Conservation (phyloP, 73 alveolate genomes). For the Tetrahymena malaccensis region DNA sequence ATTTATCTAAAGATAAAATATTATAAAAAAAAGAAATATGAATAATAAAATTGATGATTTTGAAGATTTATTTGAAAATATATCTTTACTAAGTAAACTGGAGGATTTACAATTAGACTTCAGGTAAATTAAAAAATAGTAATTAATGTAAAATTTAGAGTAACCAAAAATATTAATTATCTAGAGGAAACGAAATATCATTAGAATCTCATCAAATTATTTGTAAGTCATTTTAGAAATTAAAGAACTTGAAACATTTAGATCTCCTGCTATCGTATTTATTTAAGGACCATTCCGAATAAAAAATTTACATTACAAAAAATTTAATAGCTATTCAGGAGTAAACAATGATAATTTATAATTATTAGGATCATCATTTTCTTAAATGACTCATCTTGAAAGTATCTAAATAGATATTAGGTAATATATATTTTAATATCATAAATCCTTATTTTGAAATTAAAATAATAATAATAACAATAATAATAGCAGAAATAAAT, state of each 20-base stretch:
- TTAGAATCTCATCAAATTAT: background rate
- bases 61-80: background rate
- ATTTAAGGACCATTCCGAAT: background rate
- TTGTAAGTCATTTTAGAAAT: background rate
- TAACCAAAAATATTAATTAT: background rate
- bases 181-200: background rate
- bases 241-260: background rate
- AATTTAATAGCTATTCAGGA: background rate
- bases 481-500: background rate
- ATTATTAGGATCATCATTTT: background rate
- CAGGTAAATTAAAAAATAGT: background rate
- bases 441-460: no score
- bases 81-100: background rate
- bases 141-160: background rate
- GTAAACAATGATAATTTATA: background rate
- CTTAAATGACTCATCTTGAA: background rate
- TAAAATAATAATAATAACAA: no score
- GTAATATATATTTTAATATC: no score
- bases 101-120: background rate
- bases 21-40: background rate
- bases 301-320: background rate
- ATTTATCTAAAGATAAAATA: background rate
- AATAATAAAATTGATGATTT: background rate
- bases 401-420: background rate
- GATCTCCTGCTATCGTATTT: background rate